Conservation (phyloP, 78 protist genomes). For the Dictyostelium firmibasis region DNA sequence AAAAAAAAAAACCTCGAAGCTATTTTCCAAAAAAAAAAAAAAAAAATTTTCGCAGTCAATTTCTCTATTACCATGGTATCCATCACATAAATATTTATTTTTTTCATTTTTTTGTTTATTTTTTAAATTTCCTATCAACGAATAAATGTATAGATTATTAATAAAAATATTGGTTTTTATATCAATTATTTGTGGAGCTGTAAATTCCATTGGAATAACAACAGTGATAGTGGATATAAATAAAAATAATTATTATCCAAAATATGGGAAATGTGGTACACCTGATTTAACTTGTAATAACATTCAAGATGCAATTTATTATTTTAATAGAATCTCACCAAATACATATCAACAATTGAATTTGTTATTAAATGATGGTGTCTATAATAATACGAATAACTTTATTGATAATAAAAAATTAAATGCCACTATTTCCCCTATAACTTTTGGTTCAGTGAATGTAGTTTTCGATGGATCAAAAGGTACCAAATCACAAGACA, state of each 20-base stretch:
- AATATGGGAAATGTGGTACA: not conserved
- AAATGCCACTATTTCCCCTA: not conserved
- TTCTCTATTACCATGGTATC: too few species aligned
- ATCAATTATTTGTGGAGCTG: not conserved
- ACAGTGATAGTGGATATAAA: not conserved
- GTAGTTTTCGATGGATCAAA: not conserved
- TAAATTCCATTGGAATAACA: not conserved
- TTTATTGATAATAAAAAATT: not conserved
- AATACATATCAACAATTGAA: not conserved
- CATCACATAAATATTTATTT: too few species aligned
- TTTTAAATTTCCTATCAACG: too few species aligned
- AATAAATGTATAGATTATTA: too few species aligned
- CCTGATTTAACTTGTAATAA: not conserved
- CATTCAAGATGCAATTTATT: not conserved
- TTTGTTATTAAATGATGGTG: not conserved
- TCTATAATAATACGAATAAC: not conserved
- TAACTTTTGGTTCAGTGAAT: not conserved
- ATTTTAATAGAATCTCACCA: not conserved
- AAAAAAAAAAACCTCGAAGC: too few species aligned
- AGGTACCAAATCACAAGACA: not conserved
- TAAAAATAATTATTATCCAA: not conserved
- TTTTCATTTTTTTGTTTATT: too few species aligned
- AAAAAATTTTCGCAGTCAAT: too few species aligned
- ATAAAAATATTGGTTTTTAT: too few species aligned
- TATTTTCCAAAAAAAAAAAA: too few species aligned